A percentile compares a stretch with the other conserved stretches of the same genome.
Conservation (phyloP, 352 stramenopile species). For the Phytopythium mirpurense region DNA sequence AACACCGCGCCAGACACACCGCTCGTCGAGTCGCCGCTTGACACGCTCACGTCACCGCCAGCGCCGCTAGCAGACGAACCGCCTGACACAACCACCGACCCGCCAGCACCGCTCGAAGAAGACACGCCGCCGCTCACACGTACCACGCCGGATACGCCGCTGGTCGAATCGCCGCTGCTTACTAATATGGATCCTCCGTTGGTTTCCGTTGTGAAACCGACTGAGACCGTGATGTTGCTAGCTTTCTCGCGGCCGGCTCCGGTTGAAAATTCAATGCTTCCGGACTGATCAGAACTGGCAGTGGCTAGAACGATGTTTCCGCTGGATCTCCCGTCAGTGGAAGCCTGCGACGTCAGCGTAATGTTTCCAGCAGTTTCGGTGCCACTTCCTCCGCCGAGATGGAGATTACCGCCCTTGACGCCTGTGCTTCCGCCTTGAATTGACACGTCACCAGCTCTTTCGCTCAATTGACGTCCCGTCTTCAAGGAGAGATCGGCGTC, state of each 20-base stretch:
- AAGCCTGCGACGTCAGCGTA: background rate
- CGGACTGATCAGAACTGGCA: background rate
- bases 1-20: too few species aligned
- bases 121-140: background rate
- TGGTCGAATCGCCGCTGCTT: background rate
- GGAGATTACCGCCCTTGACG: slow-evolving; percentile 5
- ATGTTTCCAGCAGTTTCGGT: background rate
- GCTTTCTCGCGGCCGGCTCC: background rate
- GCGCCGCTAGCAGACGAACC: background rate
- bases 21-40: slow-evolving; percentile 12
- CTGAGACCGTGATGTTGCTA: background rate
- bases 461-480: background rate
- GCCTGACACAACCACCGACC: slow-evolving; percentile 1
- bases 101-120: slow-evolving; percentile 1
- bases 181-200: background rate
- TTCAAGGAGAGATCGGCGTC: background rate
- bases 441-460: background rate
- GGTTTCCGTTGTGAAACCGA: background rate
- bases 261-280: background rate
- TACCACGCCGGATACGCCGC: background rate
- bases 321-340: background rate
- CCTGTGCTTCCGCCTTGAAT: slow-evolving; percentile 8
- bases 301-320: background rate
- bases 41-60: slow-evolving; percentile 3
- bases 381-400: slow-evolving; percentile 1